Percentiles rank a stretch among this genome's conserved stretches.
Conservation (phyloP, 169 alveolate genomes). For the Plasmodium coatneyi region DNA sequence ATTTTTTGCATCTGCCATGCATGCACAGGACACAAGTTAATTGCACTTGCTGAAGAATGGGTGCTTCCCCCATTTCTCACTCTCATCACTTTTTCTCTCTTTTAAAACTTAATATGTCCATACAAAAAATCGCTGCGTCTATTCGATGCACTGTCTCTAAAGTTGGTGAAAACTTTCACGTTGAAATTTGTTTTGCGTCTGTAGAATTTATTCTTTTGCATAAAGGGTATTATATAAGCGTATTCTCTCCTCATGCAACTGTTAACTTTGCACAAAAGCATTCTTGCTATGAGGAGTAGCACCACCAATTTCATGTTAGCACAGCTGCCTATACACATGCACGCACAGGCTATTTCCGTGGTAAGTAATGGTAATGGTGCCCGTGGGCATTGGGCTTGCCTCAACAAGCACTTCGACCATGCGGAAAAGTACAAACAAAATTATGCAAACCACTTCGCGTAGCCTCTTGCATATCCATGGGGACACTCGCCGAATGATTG, state of each 20-base stretch:
- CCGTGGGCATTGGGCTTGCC: background rate
- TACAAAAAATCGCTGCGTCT: slow-evolving; percentile 52
- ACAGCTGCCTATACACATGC: background rate
- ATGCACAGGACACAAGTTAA: background rate
- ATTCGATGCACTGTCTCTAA: slow-evolving; percentile 41
- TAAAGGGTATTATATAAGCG: slow-evolving; percentile 57
- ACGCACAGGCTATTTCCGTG: background rate
- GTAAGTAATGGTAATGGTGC: background rate
- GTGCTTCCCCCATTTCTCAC: background rate
- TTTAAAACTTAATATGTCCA: slow-evolving; percentile 45
- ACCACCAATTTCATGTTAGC: slow-evolving; percentile 46
- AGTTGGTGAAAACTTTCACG: slow-evolving; percentile 40
- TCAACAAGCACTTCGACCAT: background rate
- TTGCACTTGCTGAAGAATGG: background rate
- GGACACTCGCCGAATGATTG: background rate
- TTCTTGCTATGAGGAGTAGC: slow-evolving; percentile 32
- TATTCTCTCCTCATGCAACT: slow-evolving; percentile 54
- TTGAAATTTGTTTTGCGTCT: slow-evolving; percentile 26
- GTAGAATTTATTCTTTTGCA: slow-evolving; percentile 16
- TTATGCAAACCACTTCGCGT: background rate
- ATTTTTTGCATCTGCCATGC: background rate
- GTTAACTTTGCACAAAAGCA: slow-evolving; percentile 56
- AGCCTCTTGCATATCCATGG: background rate
- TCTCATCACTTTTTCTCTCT: slow-evolving; percentile 9
- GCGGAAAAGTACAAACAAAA: background rate